Base-by-base conservation (phyloP, 768 basidiomycete genomes). In the Favolaschia claudopus region DNA sequence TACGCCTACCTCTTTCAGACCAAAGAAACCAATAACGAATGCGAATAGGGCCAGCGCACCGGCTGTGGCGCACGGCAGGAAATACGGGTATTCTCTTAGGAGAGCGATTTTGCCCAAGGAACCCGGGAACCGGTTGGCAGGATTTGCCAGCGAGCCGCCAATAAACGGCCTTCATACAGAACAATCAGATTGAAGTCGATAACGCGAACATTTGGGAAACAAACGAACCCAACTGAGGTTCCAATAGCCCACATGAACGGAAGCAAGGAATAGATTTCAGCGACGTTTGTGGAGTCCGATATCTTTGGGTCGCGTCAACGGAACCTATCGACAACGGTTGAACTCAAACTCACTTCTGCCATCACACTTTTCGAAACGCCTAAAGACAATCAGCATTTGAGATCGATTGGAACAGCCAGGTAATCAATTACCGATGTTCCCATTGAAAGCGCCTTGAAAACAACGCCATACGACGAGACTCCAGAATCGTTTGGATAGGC, bases 221-320 rank as follows among this genome's bases (percentile, higher is more conserved):
- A 7, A 10, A 39, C 72, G n/a, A 39, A 77, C 75, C 68, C 77
- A 8, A 72, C 50, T 0, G 74, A 77, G 0, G 63, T 55, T 0
- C 76, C 77, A 17, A 70, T 7, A 34, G 70, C 72, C 77, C 76
- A 78, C 50, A 74, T 70, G 13, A 77, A 57, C 7, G 74, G 76
- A 29, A 69, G 65, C n/a, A 74, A 55, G 0, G 75, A 72, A 58
- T 70, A 77, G 1, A 77, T 78, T 48, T 78, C 76, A 1, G 74
- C 77, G 17, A 74, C 69, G 59, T 79, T 80, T 7, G 79, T 74
- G 5, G 69, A 55, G 47, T 78, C 77, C 2, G 76, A 78, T 8
- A 76, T 68, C 76, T 77, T 7, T 9, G 28, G 27, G 10, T 20
- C 15, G 45, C 7, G 42, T 17, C 17, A 20, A 15, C 20, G n/a